Evolutionary conservation across 129 eudicot species (phyloP).

Genomic region (Artemisia annua): DNA sequence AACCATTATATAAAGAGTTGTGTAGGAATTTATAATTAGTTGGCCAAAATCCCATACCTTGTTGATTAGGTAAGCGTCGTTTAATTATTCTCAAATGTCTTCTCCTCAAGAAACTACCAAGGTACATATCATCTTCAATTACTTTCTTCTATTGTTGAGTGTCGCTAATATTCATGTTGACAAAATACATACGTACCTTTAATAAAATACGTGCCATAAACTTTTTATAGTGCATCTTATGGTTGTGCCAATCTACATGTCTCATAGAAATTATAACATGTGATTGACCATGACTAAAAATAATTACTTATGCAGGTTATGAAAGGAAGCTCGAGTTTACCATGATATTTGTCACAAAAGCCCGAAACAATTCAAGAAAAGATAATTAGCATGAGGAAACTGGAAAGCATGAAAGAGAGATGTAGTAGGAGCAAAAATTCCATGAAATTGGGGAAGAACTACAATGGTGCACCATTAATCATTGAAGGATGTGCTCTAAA

Average conservation of each 20-base stretch:
- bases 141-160: not conserved
- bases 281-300: not conserved
- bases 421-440: too few species aligned
- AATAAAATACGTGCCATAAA: too few species aligned
- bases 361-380: conserved; percentile 34
- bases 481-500: too few species aligned
- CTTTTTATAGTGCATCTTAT: not conserved
- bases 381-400: conserved; percentile 28
- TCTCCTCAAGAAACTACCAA: conserved; percentile 51
- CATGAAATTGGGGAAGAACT: too few species aligned
- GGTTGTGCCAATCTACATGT: not conserved
- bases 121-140: conserved; percentile 41
- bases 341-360: conserved; percentile 37
- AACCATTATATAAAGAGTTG: too few species aligned
- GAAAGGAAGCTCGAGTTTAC: conserved; percentile 44
- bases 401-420: too few species aligned
- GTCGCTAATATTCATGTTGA: too few species aligned
- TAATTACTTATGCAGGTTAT: conserved; percentile 28
- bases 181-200: too few species aligned
- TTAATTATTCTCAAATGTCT: conserved; percentile 44
- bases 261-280: too few species aligned
- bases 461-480: too few species aligned
- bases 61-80: conserved; percentile 83
- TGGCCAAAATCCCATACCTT: too few species aligned
- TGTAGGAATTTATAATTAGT: too few species aligned